Evolutionary conservation across 371 early-diverging fungal species (phyloP).

Genomic region (Syncephalastrum contaminatum): DNA sequence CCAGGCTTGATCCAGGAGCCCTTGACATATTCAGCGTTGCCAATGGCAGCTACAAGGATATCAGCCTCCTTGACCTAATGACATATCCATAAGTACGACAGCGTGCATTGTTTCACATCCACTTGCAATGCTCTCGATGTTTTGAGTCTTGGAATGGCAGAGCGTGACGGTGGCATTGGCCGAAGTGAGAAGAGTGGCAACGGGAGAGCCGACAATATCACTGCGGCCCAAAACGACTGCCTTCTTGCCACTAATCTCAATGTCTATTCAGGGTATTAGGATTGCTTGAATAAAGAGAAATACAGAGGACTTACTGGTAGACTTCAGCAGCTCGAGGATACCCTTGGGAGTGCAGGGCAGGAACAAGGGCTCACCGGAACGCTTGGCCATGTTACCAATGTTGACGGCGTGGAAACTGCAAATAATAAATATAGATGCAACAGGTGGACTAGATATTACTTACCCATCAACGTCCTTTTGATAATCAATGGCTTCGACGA

Average conservation of each 20-base stretch:
- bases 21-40: slow-evolving; percentile 74
- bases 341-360: slow-evolving; percentile 93
- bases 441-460: not conserved
- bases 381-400: slow-evolving; percentile 84
- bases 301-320: slow-evolving; percentile 22
- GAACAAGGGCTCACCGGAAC: slow-evolving; percentile 73
- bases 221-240: slow-evolving; percentile 93
- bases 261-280: not conserved
- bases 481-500: slow-evolving; percentile 79
- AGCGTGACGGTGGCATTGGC: slow-evolving; percentile 89
- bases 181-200: slow-evolving; percentile 74
- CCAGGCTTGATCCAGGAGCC: slow-evolving; percentile 92
- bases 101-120: not conserved
- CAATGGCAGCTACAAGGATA: slow-evolving; percentile 88
- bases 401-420: slow-evolving; percentile 85
- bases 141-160: slow-evolving; percentile 81
- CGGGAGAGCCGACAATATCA: slow-evolving; percentile 93
- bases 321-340: slow-evolving; percentile 74
- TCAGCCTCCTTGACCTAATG: slow-evolving; percentile 70
- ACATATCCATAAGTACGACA: not conserved
- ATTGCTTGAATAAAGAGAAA: not conserved
- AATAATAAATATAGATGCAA: not conserved
- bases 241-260: slow-evolving; percentile 73
- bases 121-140: slow-evolving; percentile 42
- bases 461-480: slow-evolving; percentile 95